phyloP scores from a whole-genome alignment of 2,329 filamentous ascomycete genomes.

The Colletotrichum neosansevieriae region DNA sequence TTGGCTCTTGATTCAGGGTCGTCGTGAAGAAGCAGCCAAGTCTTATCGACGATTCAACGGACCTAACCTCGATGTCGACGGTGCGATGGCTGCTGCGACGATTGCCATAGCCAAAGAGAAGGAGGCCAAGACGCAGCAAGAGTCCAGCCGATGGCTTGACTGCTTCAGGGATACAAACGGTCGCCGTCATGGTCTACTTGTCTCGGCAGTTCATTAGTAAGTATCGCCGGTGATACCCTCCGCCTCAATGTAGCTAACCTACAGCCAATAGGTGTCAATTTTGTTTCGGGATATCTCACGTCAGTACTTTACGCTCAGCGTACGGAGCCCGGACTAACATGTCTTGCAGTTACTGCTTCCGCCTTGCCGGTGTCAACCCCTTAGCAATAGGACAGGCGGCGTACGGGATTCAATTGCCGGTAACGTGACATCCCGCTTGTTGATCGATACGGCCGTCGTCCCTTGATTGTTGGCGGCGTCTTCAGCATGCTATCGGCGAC shows the following conservation, averaged over 20 bases:
- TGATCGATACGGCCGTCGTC: constrained; percentile 47
- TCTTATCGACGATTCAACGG: constrained; percentile 45
- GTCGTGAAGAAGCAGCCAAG: constrained; percentile 41
- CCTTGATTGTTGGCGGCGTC: constrained; percentile 47
- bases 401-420: constrained; percentile 47
- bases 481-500: constrained; percentile 45
- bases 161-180: too few species aligned
- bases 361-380: constrained; percentile 46
- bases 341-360: constrained; percentile 44
- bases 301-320: too few species aligned
- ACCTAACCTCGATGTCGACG: constrained; percentile 44
- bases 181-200: too few species aligned
- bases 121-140: constrained; percentile 41
- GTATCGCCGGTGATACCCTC: too few species aligned
- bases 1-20: constrained; percentile 42
- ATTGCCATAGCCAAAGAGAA: constrained; percentile 44
- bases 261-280: too few species aligned
- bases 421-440: constrained; percentile 48
- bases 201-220: too few species aligned
- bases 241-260: too few species aligned
- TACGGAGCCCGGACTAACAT: too few species aligned
- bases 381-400: constrained; percentile 47
- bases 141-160: too few species aligned
- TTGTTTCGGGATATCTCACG: too few species aligned
- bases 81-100: constrained; percentile 41